A percentile compares a stretch with the other conserved stretches of the same genome.
These are phyloP conservation scores for Brachypodium distachyon DNA, from an alignment of 202 grass and related monocot genomes.

Conservation along the genomic window DNA sequence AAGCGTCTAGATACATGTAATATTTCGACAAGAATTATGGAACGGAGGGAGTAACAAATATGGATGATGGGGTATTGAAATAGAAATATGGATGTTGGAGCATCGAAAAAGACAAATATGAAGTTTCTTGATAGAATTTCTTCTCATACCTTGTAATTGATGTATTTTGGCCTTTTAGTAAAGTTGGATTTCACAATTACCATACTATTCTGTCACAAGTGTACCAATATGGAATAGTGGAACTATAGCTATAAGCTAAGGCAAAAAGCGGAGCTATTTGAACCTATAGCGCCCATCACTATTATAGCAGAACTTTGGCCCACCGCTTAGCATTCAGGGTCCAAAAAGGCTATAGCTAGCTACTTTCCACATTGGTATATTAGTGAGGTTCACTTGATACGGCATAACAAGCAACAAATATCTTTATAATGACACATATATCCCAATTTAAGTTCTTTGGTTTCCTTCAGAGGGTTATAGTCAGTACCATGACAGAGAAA, in stretches of 20 bases:
- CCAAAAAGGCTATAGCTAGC: background rate
- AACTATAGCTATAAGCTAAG: background rate
- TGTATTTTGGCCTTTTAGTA: background rate
- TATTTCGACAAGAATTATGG: too few species aligned
- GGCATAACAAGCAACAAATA: background rate
- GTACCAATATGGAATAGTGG: background rate
- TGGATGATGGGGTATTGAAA: too few species aligned
- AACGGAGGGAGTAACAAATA: too few species aligned
- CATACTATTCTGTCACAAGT: background rate
- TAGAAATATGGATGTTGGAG: background rate
- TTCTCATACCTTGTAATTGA: background rate
- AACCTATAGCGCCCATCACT: background rate
- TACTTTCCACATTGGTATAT: background rate
- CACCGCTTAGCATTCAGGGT: too few species aligned
- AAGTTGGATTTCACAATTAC: background rate
- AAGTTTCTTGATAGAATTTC: background rate
- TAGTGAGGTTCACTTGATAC: background rate
- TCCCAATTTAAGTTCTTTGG: background rate
- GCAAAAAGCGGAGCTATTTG: background rate
- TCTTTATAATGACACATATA: background rate
- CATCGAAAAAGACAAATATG: background rate
- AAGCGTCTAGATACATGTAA: too few species aligned
- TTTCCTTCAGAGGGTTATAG: constrained; percentile 2
- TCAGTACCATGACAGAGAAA: background rate
- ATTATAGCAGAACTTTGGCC: background rate